A percentile compares a stretch with the other conserved stretches of the same genome.
phyloP scores from a whole-genome alignment of 495 filamentous ascomycete genomes.

The Aspergillus biplanus region DNA sequence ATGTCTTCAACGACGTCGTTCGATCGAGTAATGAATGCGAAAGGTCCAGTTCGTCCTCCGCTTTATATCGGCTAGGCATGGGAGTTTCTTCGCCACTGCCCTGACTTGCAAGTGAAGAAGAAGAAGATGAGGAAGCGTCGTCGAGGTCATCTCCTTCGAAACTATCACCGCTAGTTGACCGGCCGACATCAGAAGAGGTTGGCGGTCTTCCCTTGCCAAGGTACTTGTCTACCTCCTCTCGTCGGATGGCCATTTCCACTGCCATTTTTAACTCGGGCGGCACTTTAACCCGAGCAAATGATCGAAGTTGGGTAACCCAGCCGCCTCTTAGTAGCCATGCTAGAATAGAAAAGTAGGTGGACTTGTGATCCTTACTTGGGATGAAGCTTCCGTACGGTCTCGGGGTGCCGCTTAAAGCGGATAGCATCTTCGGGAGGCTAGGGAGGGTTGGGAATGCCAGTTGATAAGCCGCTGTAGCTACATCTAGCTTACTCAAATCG shows the following conservation, averaged over 20 bases:
- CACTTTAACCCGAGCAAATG: constrained; percentile 79
- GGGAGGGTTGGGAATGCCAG: constrained; percentile 79
- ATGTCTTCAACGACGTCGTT: constrained; percentile 42
- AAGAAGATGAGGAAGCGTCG: constrained; percentile 42
- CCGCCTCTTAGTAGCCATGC: constrained; percentile 90
- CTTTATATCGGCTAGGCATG: constrained; percentile 35
- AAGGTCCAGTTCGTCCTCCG: constrained; percentile 33
- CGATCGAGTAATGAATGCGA: constrained; percentile 46
- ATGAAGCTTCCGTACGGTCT: constrained; percentile 79
- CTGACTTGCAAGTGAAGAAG: constrained; percentile 47
- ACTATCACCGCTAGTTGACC: background rate
- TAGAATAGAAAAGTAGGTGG: constrained; percentile 83
- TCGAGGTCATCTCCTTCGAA: constrained; percentile 32
- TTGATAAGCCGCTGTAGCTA: constrained; percentile 73
- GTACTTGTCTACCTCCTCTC: constrained; percentile 49
- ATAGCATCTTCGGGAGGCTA: constrained; percentile 80
- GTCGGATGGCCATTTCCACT: constrained; percentile 48
- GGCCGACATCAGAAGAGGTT: constrained; percentile 15
- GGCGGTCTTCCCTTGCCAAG: constrained; percentile 34
- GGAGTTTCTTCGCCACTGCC: constrained; percentile 46
- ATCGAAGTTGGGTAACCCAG: constrained; percentile 89
- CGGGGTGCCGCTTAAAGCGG: constrained; percentile 72
- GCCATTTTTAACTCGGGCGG: constrained; percentile 52
- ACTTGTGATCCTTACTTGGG: constrained; percentile 86
- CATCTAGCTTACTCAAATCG: constrained; percentile 71